Percentiles rank a stretch among this genome's conserved stretches.
These are phyloP conservation scores for Gyromitra esculenta DNA, from an alignment of 2,329 filamentous ascomycete genomes.

Conservation along the genomic window DNA sequence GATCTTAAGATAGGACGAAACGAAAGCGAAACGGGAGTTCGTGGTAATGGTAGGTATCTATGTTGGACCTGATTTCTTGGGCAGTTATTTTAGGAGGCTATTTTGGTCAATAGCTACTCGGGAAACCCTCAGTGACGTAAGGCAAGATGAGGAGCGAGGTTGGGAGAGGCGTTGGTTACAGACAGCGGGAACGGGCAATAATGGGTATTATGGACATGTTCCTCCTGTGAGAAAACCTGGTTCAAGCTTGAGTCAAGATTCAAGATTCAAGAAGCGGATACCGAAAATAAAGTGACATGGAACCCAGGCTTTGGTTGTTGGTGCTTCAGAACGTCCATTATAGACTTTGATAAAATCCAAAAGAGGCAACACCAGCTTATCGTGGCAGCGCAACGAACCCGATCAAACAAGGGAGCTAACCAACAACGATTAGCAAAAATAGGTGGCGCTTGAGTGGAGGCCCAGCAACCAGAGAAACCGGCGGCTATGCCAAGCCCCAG, in stretches of 20 bases:
- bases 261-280: not conserved
- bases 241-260: not conserved
- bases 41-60: not conserved
- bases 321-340: not conserved
- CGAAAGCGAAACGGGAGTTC: not conserved
- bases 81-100: not conserved
- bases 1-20: slow-evolving; percentile 21
- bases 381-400: not conserved
- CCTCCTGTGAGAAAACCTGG: not conserved
- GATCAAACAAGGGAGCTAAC: slow-evolving; percentile 1
- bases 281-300: slow-evolving; percentile 14
- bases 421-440: slow-evolving; percentile 14
- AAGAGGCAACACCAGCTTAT: not conserved
- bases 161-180: not conserved
- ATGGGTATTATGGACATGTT: not conserved
- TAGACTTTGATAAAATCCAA: not conserved
- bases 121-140: not conserved
- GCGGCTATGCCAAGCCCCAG: not conserved
- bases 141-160: not conserved
- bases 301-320: not conserved
- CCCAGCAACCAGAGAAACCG: not conserved
- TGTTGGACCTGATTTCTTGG: not conserved
- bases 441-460: not conserved
- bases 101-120: not conserved
- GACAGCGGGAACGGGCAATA: slow-evolving; percentile 11